Evolutionary conservation across 2,329 filamentous ascomycete species (phyloP).

Genomic region (Diaporthe citrichinensis): DNA sequence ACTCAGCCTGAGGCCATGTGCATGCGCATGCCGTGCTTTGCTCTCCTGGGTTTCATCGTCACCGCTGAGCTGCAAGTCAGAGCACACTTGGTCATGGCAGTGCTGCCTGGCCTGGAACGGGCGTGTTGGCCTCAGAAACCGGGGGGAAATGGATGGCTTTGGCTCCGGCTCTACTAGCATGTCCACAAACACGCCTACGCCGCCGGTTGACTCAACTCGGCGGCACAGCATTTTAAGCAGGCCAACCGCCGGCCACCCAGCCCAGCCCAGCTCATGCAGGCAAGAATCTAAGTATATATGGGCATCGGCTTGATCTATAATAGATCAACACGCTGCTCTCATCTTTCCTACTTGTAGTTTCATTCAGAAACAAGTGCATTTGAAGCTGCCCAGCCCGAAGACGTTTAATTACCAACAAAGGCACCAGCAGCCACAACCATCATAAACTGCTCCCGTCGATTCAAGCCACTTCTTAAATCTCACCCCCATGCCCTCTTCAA

Average conservation of each 20-base stretch:
- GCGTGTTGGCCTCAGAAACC: not conserved
- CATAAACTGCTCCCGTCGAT: not conserved
- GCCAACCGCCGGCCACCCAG: not conserved
- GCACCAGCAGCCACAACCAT: not conserved
- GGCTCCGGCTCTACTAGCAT: not conserved
- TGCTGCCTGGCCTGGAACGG: constrained; percentile 13
- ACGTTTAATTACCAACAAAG: not conserved
- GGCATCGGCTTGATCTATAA: not conserved
- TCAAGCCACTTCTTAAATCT: not conserved
- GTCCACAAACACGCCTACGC: not conserved
- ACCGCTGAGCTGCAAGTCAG: not conserved
- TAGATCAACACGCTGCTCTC: not conserved
- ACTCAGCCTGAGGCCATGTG: constrained; percentile 24
- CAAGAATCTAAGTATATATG: not conserved
- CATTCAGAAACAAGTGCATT: not conserved
- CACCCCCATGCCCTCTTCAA: constrained; percentile 32
- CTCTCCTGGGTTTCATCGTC: constrained; percentile 4
- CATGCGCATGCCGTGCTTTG: constrained; percentile 8
- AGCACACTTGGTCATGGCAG: not conserved
- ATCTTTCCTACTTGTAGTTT: not conserved
- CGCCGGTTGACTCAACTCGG: constrained; percentile 31
- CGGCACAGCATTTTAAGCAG: constrained; percentile 10
- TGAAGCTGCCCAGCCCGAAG: not conserved
- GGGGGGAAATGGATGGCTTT: not conserved
- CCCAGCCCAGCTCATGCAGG: constrained; percentile 2